Evolutionary conservation across 2,329 filamentous ascomycete genomes (phyloP), one percentile per base, ranked within the genome.

Genomic region (Alternaria consortialis): DNA sequence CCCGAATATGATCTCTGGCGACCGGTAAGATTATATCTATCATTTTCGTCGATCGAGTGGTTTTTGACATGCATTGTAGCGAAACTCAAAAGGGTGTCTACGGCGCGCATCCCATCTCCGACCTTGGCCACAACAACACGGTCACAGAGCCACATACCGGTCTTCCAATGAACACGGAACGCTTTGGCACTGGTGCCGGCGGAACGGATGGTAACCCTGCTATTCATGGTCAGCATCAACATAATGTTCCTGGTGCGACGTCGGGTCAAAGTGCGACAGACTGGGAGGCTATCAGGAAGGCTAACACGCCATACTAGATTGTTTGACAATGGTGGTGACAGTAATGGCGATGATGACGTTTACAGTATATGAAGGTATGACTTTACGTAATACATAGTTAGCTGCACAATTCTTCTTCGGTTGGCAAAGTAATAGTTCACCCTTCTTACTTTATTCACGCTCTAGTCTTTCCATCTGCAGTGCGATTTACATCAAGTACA

Each of bases 81-180:
- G 61, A 70, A 57, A 71, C 65, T 11, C 43, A 50, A 9, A 39
- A 55, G 3, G 27, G 62, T 34, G 66, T 64, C 27, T 72, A 70
- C 20, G 70, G 70, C 53, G 69, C 68, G 7, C 69, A 71, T 44
- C 60, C 67, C 2, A 20, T 59, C 5, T 64, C 64, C 2, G 65
- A 68, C 34, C 27, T 64, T 4, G 71, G 70, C 4, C 60, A 66
- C 17, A 56, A 69, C 43, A 53, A 43, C 46, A 67, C 66, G 4
- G 76, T 79, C 13, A 78, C 64, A 9, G 78, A 82, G 58, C 77
- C 78, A 5, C 74, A 76, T 34, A 81, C 80, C 2, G 79, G 80
- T 3, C 65, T 81, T 1, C 78, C 79, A 7, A 79, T 80, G 77
- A 79, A 82, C 51, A 71, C 76, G 0, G 77, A 70, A 46, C 75